Evolutionary conservation across 164 flowering plant genomes (phyloP), one percentile per base, ranked within the genome.

Genomic region (Malania oleifera): DNA sequence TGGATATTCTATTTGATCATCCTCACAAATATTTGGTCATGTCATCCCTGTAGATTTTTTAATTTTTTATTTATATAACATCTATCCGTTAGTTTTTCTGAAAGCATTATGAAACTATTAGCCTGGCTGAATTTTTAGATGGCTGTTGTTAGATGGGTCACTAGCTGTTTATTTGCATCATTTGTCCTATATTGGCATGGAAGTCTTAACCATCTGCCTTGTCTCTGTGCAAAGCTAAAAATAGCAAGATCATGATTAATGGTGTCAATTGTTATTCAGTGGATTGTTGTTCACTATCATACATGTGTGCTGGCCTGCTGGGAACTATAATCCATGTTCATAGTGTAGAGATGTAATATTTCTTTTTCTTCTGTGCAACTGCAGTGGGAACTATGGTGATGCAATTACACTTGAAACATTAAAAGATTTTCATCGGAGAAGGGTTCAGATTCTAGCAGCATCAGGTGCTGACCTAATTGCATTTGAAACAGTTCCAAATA

Each of bases 401-500:
- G 38, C 37, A 52, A 28, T 52, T 7, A 52, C 55, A 17, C 34
- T 52, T 52, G 37, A 52, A 52, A 19, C 55, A 12, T 52, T 52
- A 31, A 52, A 52, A 20, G 5, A 26, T 52, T 52, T 52, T 28
- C 55, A 52, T 19, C 34, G 55, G 55, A 27, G 38, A 52, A 52
- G 55, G 55, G 18, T 52, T 27, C 34, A 52, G 14, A 28, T 52
- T 27, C 11, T 52, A 31, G 55, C 55, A 28, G 55, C 26, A 15
- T 27, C 55, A 15, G 55, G 55, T 15, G 55, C 55, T 52, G 55
- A 52, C 55, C 4, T 52, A 27, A 28, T 52, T 52, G 55, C 55
- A 7, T 52, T 52, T 28, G 55, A 52, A 31, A 52, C 55, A 27
- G 13, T 52, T 52, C 55, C 55, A 52, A 52, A 52, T 15, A 52